A percentile compares a stretch with the other conserved stretches of the same genome.
phyloP scores from a whole-genome alignment of 257 asterid species.

The Haberlea rhodopensis region DNA sequence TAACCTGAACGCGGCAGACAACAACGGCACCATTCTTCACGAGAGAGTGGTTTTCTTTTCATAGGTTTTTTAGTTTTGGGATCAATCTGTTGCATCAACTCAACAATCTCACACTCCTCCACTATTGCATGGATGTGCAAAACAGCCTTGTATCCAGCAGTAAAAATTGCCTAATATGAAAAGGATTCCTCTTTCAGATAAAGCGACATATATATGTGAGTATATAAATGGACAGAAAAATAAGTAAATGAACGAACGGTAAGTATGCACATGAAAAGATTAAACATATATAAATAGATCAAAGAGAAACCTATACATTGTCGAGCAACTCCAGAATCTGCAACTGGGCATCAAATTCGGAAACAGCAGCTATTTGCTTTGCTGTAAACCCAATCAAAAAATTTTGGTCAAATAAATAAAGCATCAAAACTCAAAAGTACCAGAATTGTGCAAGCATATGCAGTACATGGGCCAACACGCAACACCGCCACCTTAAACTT shows the following conservation, averaged over 20 bases:
- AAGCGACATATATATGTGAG: no score
- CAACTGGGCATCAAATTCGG: constrained; percentile 81
- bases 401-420: constrained; percentile 5
- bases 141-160: constrained; percentile 98
- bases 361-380: constrained; percentile 66
- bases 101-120: constrained; percentile 96
- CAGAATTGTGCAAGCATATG: neutral
- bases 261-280: neutral
- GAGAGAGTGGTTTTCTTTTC: constrained; percentile 86
- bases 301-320: constrained; percentile 50
- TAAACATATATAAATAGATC: neutral
- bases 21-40: constrained; percentile 83
- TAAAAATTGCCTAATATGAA: constrained; percentile 72
- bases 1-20: constrained; percentile 77
- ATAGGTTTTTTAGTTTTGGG: constrained; percentile 66
- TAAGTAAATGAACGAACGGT: neutral
- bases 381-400: constrained; percentile 44
- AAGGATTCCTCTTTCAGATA: neutral
- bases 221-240: neutral
- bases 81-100: constrained; percentile 73
- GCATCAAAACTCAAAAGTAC: neutral
- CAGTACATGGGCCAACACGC: no score
- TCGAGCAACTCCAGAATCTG: constrained; percentile 92
- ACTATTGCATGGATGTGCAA: constrained; percentile 84
- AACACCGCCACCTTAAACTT: neutral